Base-by-base conservation (phyloP, 2,329 filamentous ascomycete genomes). In the Trichoderma semiorbis region DNA sequence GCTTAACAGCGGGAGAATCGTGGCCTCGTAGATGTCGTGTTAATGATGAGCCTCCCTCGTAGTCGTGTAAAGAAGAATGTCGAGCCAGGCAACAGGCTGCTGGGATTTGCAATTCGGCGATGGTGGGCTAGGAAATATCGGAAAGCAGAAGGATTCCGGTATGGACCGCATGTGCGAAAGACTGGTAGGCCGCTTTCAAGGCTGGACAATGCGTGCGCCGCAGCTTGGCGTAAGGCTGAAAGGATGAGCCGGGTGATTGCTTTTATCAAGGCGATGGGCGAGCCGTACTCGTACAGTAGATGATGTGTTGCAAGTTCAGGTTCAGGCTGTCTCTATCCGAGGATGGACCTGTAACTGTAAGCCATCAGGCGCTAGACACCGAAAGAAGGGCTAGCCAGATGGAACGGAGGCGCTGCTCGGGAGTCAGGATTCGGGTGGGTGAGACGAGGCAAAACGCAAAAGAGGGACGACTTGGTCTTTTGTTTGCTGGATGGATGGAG, bases 391-490 rank as follows among this genome's bases (percentile, higher is more conserved):
- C 58, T 43, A 39, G 58, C 30, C 21, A 55, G 30, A 21, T 34
- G 30, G 67, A 63, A 63, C 39, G 67, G 67, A 63, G 67, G 43
- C 67, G 58, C 18, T 28, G 65, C 26, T 57, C 32, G 32, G 60
- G 60, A 26, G 36, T 66, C 28, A 61, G 61, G 50, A 65, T 71
- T 66, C 16, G 36, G 62, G 36, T 39, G 62, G 69, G 69, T 65
- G 69, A 71, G 69, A 71, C 69, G 36, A 70, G 58, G 68, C 58
- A 53, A 66, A 60, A 60, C 39, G 50, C 50, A 68, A 62, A 57
- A 71, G 57, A 70, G 68, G 68, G 68, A 70, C 68, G 68, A 58
- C 43, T 47, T 61, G 67, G 47, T 70, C 69, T 47, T 65, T 70
- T 70, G 60, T 70, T 58, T 58, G 63, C 53, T 63, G 67, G 67